Conservation (phyloP, 352 stramenopile species). For the Phytophthora capsici region DNA sequence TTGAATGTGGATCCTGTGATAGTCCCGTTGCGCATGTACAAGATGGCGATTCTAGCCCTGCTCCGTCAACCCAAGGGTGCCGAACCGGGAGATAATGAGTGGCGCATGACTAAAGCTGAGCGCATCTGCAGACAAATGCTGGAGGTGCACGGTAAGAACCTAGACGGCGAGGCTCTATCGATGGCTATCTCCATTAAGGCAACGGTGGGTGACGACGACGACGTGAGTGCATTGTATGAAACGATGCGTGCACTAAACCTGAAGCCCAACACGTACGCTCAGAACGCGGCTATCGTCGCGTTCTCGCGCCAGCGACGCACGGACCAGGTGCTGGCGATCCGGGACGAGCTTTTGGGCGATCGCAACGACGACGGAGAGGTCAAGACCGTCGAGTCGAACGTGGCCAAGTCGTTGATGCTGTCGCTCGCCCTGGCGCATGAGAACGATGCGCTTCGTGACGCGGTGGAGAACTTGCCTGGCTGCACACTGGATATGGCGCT, state of each 20-base stretch:
- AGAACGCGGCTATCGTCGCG: conserved; percentile 74
- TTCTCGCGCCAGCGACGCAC: conserved; percentile 65
- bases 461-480: conserved; percentile 48
- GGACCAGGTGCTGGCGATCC: conserved; percentile 66
- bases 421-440: conserved; percentile 69
- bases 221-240: conserved; percentile 79
- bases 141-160: conserved; percentile 45
- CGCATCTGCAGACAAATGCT: conserved; percentile 76
- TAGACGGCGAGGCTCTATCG: conserved; percentile 76
- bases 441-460: conserved; percentile 48
- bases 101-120: conserved; percentile 61
- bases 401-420: conserved; percentile 66
- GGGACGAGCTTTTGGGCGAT: conserved; percentile 45
- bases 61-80: conserved; percentile 48
- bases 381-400: conserved; percentile 42
- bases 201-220: conserved; percentile 69
- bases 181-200: conserved; percentile 85
- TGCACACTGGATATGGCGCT: conserved; percentile 52
- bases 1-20: conserved; percentile 21
- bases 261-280: conserved; percentile 76
- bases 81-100: conserved; percentile 8
- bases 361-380: conserved; percentile 19
- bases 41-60: conserved; percentile 57
- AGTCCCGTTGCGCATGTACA: conserved; percentile 76
- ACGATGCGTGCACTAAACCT: conserved; percentile 69